These are phyloP conservation scores for Fraxinus sp. DNA, from an alignment of 305 asterid species.

Conservation along the genomic window DNA sequence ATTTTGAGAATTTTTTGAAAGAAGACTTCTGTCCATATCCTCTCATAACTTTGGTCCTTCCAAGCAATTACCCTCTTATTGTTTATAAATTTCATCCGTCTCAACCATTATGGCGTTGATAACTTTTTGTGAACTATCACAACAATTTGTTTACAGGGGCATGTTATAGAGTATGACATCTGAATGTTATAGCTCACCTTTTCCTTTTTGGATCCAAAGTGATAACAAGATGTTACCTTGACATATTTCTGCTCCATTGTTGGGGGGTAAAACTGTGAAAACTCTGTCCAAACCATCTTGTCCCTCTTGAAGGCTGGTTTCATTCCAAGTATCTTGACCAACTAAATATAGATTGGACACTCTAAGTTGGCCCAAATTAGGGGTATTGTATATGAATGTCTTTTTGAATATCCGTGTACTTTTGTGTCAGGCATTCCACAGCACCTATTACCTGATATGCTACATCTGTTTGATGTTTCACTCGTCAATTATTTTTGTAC, in stretches of 20 bases:
- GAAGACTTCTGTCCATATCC: background rate
- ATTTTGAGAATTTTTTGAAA: background rate
- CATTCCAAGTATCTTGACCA: slow-evolving; percentile 5
- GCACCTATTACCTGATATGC: background rate
- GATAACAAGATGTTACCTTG: background rate
- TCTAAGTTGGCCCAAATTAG: background rate
- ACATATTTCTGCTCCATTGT: background rate
- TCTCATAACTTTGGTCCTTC: background rate
- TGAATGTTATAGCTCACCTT: background rate
- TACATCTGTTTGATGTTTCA: background rate
- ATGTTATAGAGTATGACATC: background rate
- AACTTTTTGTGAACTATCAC: background rate
- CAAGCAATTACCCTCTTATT: background rate
- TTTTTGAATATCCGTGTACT: background rate
- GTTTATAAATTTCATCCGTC: background rate
- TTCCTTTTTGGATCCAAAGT: background rate
- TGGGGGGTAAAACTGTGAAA: background rate
- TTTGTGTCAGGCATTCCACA: background rate
- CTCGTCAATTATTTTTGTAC: background rate
- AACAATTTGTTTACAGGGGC: background rate
- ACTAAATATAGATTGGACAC: background rate
- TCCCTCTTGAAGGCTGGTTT: background rate
- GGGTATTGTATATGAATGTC: background rate
- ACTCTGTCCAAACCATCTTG: background rate
- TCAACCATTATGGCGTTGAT: background rate